Evolutionary conservation across 2,329 filamentous ascomycete species (phyloP).

Genomic region (Fusarium buharicum): DNA sequence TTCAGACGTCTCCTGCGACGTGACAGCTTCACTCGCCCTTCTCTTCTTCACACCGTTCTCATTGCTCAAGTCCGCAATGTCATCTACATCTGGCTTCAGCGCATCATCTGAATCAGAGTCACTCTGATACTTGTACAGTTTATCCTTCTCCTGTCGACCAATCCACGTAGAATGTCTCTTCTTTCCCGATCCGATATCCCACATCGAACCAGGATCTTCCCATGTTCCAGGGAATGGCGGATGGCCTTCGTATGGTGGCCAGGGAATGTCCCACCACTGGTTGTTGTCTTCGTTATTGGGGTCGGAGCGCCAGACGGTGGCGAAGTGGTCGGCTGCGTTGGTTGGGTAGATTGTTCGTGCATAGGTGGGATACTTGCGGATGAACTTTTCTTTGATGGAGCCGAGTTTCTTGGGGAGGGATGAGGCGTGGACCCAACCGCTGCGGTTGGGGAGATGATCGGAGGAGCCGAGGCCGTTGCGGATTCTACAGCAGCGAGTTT

Average conservation of each 20-base stretch:
- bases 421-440: slow-evolving; percentile 46
- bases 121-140: slow-evolving; percentile 30
- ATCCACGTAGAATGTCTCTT: slow-evolving; percentile 4
- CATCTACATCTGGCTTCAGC: slow-evolving; percentile 33
- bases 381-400: slow-evolving; percentile 42
- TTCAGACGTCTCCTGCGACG: background rate
- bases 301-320: slow-evolving; percentile 45
- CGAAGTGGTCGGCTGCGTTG: slow-evolving; percentile 19
- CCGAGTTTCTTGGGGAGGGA: slow-evolving; percentile 31
- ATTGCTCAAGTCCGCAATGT: slow-evolving; percentile 21
- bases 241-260: slow-evolving; percentile 42
- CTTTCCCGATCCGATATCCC: background rate
- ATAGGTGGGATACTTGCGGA: slow-evolving; percentile 42
- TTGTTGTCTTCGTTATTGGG: slow-evolving; percentile 48
- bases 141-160: slow-evolving; percentile 20
- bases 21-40: background rate
- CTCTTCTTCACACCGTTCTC: slow-evolving; percentile 8
- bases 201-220: slow-evolving; percentile 19
- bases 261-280: slow-evolving; percentile 42
- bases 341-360: slow-evolving; percentile 47
- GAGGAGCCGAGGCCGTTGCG: slow-evolving; percentile 36
- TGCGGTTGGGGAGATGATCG: slow-evolving; percentile 47
- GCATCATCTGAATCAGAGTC: slow-evolving; percentile 39
- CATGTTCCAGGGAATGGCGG: slow-evolving; percentile 41
- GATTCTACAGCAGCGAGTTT: slow-evolving; percentile 43